Evolutionary conservation across 2,329 filamentous ascomycete species (phyloP), one percentile per base, ranked within the genome.

Genomic region (Alternaria sp.): DNA sequence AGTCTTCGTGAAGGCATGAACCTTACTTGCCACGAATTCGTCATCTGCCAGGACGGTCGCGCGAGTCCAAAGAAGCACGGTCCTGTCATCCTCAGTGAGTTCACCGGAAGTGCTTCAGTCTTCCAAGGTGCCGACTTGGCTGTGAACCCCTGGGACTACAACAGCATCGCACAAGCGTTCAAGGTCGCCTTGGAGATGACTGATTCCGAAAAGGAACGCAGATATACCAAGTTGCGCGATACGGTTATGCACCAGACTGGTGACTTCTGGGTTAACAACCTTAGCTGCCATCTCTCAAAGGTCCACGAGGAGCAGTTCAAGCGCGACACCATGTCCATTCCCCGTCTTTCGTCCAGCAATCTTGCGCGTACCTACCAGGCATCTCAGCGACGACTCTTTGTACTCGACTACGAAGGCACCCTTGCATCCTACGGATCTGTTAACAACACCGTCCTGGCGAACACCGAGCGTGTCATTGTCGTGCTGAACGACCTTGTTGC

Each of bases 1-100:
- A 96, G 93, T 76, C 89, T 98, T 72, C 93, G 96, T 56, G 95
- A 98, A 79, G 95, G 95, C 66, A 98, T 98, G 96, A 98, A 97
- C 77, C 82, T 98, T 59, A 97, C 95, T 0, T 94, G 92, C 6
- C 96, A 98, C 77, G 95, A 98, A 78, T 98, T 93, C 75, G 87
- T 97, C 32, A 92, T 93, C 69, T 97, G 94, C 75, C 95, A 98
- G 76, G 95, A 98, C 74, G 94, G 94, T 44, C 88, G 87, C 69
- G 85, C 86, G 55, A 82, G 88, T 65, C 84, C 86, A 3, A 93
- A 93, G 82, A 94, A 93, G 80, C 89, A 96, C 74, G 93, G 93
- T 3, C 94, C 93, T 1, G 85, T 98, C 46, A 97, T 98, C 68
- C 84, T 98, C 57, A 97, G 93, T 67, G 95, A 98, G 78, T 98